These are phyloP conservation scores for Kalaharituber pfeilii DNA, from an alignment of 2,329 filamentous ascomycete species.

Conservation along the genomic window DNA sequence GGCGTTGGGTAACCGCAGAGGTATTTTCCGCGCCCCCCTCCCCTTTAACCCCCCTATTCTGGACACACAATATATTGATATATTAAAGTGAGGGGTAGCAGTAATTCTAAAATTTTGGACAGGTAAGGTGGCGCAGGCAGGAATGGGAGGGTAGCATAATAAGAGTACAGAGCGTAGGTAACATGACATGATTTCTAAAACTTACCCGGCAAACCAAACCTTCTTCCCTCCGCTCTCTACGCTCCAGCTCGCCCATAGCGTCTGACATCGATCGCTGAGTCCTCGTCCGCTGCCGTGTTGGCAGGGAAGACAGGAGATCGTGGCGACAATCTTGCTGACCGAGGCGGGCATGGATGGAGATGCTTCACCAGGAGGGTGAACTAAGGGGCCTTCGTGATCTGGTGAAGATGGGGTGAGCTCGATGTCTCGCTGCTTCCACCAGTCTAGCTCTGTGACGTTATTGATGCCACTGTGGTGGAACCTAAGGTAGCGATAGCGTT, in stretches of 20 bases:
- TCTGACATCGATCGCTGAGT: slow-evolving; percentile 51
- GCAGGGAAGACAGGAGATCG: slow-evolving; percentile 61
- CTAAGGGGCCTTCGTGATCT: slow-evolving; percentile 7
- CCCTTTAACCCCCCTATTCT: too few species aligned
- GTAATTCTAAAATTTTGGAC: too few species aligned
- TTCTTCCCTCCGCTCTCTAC: slow-evolving; percentile 55
- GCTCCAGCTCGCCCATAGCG: slow-evolving; percentile 79
- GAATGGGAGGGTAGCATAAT: not conserved
- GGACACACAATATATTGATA: too few species aligned
- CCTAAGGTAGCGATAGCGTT: too few species aligned
- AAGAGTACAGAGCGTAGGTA: not conserved
- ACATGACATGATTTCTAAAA: slow-evolving; percentile 10
- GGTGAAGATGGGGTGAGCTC: slow-evolving; percentile 38
- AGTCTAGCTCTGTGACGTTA: slow-evolving; percentile 78
- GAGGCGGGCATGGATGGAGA: too few species aligned
- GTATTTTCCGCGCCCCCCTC: too few species aligned
- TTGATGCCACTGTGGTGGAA: slow-evolving; percentile 52
- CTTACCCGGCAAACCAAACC: slow-evolving; percentile 61
- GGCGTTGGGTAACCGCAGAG: too few species aligned
- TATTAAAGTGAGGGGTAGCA: too few species aligned
- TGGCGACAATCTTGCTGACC: slow-evolving; percentile 45
- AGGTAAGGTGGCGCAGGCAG: too few species aligned
- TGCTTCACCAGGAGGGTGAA: too few species aligned
- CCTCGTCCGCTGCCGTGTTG: slow-evolving; percentile 55
- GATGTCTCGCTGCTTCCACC: slow-evolving; percentile 79